Base-by-base conservation (phyloP, 768 basidiomycete species). In the Trametes maxima region DNA sequence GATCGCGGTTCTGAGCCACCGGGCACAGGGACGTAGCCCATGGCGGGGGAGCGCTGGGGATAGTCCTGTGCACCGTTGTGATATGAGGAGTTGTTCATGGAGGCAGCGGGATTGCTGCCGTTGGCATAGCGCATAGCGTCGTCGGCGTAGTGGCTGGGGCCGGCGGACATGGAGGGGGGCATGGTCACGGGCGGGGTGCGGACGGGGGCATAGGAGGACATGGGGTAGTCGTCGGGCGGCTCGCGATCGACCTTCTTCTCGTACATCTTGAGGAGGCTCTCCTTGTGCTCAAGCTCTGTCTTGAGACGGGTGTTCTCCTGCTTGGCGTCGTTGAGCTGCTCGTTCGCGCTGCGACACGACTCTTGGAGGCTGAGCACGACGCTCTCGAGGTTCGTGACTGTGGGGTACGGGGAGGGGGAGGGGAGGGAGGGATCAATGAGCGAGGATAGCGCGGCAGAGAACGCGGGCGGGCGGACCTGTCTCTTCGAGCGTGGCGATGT, bases 401-500 rank as follows among this genome's bases (percentile, higher is more conserved):
- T 24, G 22, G 52, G 45, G 7, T 40, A 8, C 19, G 28, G 17
- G 5, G 22, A n/a, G 17, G 56, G 19, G 54, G 36, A 28, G 57
- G 46, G 3, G 22, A 39, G 46, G 48, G 22, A 50, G 44, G 60
- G 46, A 64, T 65, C 53, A 65, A 66, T 49, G 57, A 57, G 42
- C 35, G 35, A 37, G 49, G 52, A 35, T n/a, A 45, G 56, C 40
- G 48, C 53, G 52, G 42, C 54, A 52, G 17, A 52, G 39, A 46
- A 47, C 50, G 63, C 57, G 39, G 52, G 46, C 14, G 52, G n/a
- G 64, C 77, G 51, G 57, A 78, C 78, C 78, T 79, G 91, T 91
- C 72, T 91, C 91, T 73, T 94, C 92, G 64, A 94, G 83, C 13
- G 90, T 93, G 44, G 89, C 85, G 70, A 94, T 94, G 73, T 94